Evolutionary conservation across 768 basidiomycete species (phyloP), one percentile per base, ranked within the genome.

Genomic region (Lactarius quietus): DNA sequence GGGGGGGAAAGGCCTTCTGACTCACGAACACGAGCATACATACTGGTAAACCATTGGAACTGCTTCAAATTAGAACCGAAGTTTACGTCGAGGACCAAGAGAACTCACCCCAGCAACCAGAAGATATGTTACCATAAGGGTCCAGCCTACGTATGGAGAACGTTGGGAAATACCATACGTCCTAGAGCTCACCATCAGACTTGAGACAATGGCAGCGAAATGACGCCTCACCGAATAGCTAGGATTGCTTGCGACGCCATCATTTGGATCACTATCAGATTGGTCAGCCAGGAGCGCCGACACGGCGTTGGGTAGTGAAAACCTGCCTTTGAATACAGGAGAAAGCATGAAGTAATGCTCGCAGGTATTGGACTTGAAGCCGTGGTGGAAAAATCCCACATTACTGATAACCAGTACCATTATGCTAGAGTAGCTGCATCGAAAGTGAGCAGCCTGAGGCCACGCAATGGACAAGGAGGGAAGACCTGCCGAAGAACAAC

Each of bases 161-260:
- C 85, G 79, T 60, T 81, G 76, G 6, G 85, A 82, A 33, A 88
- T 78, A 68, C 86, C 86, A 72, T 83, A 84, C 2, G 85, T 81
- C 65, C 87, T 86, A 70, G 26, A 56, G 23, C 63, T 59, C 45
- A 39, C 28, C 15, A 7, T 68, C 59, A 52, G 59, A 52, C 3
- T 9, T 53, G 3, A 29, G 8, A 12, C 10, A 17, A 18, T 48
- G n/a, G 7, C 26, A 35, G 45, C 9, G 12, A 15, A 39, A 52
- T 20, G 6, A 15, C 20, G 39, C 60, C 74, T 53, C 72, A 85
- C 87, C 87, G 80, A 57, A 86, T 73, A 12, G 82, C 87, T 41
- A 90, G 71, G 61, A 90, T 88, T 9, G 81, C 75, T 71, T 90
- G 87, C 5, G 87, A 88, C 48, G 86, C 76, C 82, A 85, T 84